These are phyloP conservation scores for Amanita molliuscula DNA, from an alignment of 768 basidiomycete genomes.

Conservation along the genomic window DNA sequence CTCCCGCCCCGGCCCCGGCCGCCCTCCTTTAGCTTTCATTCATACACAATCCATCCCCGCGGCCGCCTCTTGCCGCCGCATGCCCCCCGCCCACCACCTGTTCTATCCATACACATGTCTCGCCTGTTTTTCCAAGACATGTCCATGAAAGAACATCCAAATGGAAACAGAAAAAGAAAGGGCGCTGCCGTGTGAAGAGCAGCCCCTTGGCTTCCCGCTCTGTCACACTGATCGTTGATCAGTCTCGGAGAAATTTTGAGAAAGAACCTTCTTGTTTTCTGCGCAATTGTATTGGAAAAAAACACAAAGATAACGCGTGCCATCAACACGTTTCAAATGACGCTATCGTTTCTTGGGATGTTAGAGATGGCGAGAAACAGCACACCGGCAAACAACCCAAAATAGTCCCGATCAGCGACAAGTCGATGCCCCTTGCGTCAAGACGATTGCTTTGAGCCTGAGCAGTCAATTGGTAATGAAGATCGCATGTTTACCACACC, in stretches of 20 bases:
- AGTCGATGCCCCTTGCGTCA: neutral
- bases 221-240: constrained; percentile 3
- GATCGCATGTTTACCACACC: neutral
- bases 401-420: neutral
- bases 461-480: neutral
- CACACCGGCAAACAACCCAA: neutral
- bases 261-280: neutral
- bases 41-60: too few species aligned
- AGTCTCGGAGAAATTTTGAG: neutral
- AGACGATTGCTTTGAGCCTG: neutral
- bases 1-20: neutral
- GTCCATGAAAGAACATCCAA: too few species aligned
- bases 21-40: neutral
- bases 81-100: too few species aligned
- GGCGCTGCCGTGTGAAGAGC: neutral
- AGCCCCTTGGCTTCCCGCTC: neutral
- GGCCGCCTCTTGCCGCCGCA: too few species aligned
- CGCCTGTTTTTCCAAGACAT: too few species aligned
- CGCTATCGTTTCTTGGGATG: neutral
- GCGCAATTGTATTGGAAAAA: neutral
- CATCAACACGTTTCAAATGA: constrained; percentile 3
- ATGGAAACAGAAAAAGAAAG: neutral
- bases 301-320: neutral
- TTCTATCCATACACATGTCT: too few species aligned
- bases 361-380: too few species aligned